phyloP scores from a whole-genome alignment of 129 eudicot genomes.

The Arctium lappa region DNA sequence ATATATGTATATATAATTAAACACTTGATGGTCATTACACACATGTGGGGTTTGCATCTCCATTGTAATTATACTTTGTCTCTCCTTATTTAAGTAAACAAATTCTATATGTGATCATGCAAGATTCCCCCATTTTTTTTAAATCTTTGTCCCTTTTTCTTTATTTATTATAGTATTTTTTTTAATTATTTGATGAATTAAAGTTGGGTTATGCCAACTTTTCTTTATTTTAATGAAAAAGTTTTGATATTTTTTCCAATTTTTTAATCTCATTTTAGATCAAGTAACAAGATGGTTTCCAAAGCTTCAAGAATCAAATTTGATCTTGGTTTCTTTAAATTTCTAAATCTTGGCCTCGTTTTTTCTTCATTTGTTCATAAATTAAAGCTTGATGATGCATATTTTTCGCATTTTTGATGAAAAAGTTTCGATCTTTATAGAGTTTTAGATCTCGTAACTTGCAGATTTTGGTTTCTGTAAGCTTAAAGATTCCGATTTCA shows the following conservation, averaged over 20 bases:
- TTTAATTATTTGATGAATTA: conserved; percentile 6
- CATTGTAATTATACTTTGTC: conserved; percentile 36
- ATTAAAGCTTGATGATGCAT: background rate
- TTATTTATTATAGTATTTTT: conserved; percentile 21
- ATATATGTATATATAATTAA: conserved; percentile 2
- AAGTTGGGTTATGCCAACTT: conserved; percentile 48
- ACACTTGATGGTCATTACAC: conserved; percentile 16
- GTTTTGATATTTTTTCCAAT: conserved; percentile 8
- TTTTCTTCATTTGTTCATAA: conserved; percentile 9
- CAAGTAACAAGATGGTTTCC: conserved; percentile 31
- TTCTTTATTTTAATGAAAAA: conserved; percentile 34
- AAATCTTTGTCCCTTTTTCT: conserved; percentile 24
- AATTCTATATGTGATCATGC: conserved; percentile 51
- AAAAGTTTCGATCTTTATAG: conserved; percentile 3
- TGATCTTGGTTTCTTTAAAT: conserved; percentile 15
- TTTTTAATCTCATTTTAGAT: conserved; percentile 13
- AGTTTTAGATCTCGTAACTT: background rate
- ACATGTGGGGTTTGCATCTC: conserved; percentile 51
- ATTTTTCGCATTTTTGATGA: conserved; percentile 1
- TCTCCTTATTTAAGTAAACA: conserved; percentile 35
- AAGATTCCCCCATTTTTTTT: conserved; percentile 44
- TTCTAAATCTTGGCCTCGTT: background rate
- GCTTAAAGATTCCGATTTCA: background rate
- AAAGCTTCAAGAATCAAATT: conserved; percentile 28
- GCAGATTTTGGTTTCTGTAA: conserved; percentile 3